phyloP scores from a whole-genome alignment of 768 basidiomycete species.

The Termitomyces sp. region DNA sequence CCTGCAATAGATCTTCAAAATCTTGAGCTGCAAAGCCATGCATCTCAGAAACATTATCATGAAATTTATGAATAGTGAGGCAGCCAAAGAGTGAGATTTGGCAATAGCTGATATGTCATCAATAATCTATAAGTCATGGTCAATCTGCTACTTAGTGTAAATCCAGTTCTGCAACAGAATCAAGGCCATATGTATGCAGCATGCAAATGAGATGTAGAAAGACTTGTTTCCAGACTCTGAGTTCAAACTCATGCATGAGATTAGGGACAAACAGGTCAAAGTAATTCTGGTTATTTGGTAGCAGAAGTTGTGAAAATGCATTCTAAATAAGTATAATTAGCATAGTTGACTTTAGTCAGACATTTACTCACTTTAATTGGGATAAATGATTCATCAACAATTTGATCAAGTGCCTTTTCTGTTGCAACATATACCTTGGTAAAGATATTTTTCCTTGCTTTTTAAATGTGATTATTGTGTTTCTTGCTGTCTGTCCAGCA shows the following conservation, averaged over 20 bases:
- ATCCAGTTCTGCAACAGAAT: neutral
- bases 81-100: neutral
- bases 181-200: neutral
- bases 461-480: neutral
- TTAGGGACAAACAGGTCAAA: neutral
- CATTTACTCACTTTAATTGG: neutral
- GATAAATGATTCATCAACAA: neutral
- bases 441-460: neutral
- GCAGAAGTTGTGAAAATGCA: neutral
- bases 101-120: neutral
- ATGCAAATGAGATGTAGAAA: neutral
- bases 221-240: neutral
- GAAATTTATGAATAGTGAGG: neutral
- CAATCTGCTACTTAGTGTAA: neutral
- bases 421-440: neutral
- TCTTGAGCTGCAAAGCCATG: neutral
- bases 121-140: neutral
- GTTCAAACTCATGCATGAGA: neutral
- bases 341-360: neutral
- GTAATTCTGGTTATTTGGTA: neutral
- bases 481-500: neutral
- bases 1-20: neutral
- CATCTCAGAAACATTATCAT: neutral
- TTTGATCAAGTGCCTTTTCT: neutral
- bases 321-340: neutral